Evolutionary conservation across 495 filamentous ascomycete species (phyloP).

Genomic region (Aspergillus hancockii): DNA sequence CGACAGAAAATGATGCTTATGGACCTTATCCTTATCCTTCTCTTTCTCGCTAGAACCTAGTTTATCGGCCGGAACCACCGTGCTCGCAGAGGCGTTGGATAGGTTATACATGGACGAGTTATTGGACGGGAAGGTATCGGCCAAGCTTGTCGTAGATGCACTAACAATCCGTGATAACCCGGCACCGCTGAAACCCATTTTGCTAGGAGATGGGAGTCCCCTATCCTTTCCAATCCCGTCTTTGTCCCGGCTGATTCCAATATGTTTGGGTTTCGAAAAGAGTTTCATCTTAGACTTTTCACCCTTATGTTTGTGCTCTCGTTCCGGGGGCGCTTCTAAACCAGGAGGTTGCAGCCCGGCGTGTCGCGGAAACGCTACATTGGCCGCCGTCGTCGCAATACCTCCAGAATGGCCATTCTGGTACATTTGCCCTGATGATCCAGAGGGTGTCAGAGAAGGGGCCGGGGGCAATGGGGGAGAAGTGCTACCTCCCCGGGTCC

Average conservation of each 20-base stretch:
- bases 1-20: slow-evolving; percentile 82
- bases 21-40: slow-evolving; percentile 46
- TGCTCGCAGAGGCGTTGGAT: slow-evolving; percentile 81
- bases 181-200: slow-evolving; percentile 63
- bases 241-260: slow-evolving; percentile 72
- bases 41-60: slow-evolving; percentile 27
- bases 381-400: slow-evolving; percentile 81
- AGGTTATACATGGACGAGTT: slow-evolving; percentile 77
- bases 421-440: slow-evolving; percentile 54
- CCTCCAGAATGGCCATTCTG: slow-evolving; percentile 68
- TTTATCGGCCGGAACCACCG: slow-evolving; percentile 57
- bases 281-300: slow-evolving; percentile 91
- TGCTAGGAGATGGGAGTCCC: slow-evolving; percentile 78
- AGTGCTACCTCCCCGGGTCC: slow-evolving; percentile 41
- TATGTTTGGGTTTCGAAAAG: slow-evolving; percentile 85
- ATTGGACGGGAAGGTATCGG: slow-evolving; percentile 60
- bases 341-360: slow-evolving; percentile 56
- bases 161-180: slow-evolving; percentile 65
- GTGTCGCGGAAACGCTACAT: slow-evolving; percentile 77
- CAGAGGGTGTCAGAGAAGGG: slow-evolving; percentile 57
- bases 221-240: slow-evolving; percentile 60
- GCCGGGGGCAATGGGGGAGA: slow-evolving; percentile 54
- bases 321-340: slow-evolving; percentile 43
- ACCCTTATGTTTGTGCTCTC: slow-evolving; percentile 66
- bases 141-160: slow-evolving; percentile 74